Conservation (phyloP, 2,329 filamentous ascomycete species). For the Aspergillus pseudoterreus region DNA sequence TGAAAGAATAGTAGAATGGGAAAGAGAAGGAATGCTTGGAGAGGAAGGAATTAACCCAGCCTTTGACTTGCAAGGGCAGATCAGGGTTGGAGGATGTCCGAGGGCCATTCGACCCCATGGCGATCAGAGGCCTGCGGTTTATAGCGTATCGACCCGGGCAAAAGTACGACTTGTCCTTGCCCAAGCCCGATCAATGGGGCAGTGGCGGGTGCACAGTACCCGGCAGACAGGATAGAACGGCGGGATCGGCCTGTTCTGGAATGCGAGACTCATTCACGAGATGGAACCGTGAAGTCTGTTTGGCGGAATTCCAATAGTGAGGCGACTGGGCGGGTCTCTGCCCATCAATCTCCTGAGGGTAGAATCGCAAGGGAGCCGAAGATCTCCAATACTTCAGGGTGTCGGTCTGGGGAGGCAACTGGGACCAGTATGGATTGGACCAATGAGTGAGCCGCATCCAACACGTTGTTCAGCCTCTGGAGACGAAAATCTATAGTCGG, state of each 20-base stretch:
- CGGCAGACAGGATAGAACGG: constrained; percentile 9
- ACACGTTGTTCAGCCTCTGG: neutral
- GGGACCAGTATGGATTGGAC: neutral
- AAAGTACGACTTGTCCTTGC: constrained; percentile 5
- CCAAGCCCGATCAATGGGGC: constrained; percentile 2
- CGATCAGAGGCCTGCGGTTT: constrained; percentile 4
- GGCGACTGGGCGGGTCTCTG: constrained; percentile 16
- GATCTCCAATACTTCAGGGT: neutral
- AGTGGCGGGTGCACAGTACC: neutral
- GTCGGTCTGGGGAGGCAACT: neutral
- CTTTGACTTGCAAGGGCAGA: no score
- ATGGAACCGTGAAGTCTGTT: constrained; percentile 15
- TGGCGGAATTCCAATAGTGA: constrained; percentile 20
- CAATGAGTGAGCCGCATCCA: neutral
- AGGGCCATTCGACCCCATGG: constrained; percentile 13
- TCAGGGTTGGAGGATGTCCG: constrained; percentile 10
- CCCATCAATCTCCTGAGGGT: neutral
- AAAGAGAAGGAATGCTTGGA: constrained; percentile 18
- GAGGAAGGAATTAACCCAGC: constrained; percentile 5
- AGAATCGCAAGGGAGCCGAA: no score
- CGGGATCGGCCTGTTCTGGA: constrained; percentile 18
- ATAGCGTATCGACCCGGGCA: constrained; percentile 5
- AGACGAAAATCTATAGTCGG: neutral
- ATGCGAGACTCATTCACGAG: constrained; percentile 18
- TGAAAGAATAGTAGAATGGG: constrained; percentile 13